phyloP scores from a whole-genome alignment of 2,329 filamentous ascomycete species.

The Coleophoma crateriformis region DNA sequence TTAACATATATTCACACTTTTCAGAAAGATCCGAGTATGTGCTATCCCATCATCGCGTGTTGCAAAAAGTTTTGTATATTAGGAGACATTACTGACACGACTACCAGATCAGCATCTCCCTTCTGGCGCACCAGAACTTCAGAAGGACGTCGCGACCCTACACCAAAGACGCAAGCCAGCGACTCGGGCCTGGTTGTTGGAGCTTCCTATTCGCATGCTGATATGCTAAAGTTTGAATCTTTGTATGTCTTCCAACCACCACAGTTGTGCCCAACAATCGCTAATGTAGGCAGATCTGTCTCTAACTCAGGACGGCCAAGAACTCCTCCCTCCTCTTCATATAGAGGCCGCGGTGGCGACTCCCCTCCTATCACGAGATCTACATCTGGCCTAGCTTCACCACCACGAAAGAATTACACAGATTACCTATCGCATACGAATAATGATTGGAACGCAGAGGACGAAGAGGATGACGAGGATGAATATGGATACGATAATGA shows the following conservation, averaged over 20 bases:
- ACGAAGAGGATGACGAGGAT: slow-evolving; percentile 62
- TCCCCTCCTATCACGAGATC: slow-evolving; percentile 49
- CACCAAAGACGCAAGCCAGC: slow-evolving; percentile 42
- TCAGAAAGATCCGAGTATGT: slow-evolving; percentile 61
- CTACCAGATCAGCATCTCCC: slow-evolving; percentile 70
- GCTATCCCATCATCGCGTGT: slow-evolving; percentile 9
- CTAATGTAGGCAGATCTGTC: slow-evolving; percentile 42
- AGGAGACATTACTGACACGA: background rate
- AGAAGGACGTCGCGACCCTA: slow-evolving; percentile 48
- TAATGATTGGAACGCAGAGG: slow-evolving; percentile 74
- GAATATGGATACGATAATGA: slow-evolving; percentile 75
- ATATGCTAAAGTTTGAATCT: slow-evolving; percentile 83
- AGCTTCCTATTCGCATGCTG: slow-evolving; percentile 92
- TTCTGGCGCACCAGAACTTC: slow-evolving; percentile 70
- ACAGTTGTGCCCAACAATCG: slow-evolving; percentile 3
- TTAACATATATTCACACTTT: background rate
- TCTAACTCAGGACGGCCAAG: slow-evolving; percentile 61
- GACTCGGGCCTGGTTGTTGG: slow-evolving; percentile 77
- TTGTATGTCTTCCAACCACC: slow-evolving; percentile 49
- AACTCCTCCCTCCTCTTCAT: slow-evolving; percentile 64
- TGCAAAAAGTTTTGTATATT: too few species aligned
- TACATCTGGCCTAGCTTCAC: slow-evolving; percentile 49
- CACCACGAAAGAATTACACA: slow-evolving; percentile 69
- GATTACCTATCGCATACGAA: slow-evolving; percentile 78
- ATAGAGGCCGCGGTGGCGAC: slow-evolving; percentile 44